A percentile compares a stretch with the other conserved stretches of the same genome.
Evolutionary conservation across 202 grass and related monocot genomes (phyloP).

Genomic region (Panicum hallii): DNA sequence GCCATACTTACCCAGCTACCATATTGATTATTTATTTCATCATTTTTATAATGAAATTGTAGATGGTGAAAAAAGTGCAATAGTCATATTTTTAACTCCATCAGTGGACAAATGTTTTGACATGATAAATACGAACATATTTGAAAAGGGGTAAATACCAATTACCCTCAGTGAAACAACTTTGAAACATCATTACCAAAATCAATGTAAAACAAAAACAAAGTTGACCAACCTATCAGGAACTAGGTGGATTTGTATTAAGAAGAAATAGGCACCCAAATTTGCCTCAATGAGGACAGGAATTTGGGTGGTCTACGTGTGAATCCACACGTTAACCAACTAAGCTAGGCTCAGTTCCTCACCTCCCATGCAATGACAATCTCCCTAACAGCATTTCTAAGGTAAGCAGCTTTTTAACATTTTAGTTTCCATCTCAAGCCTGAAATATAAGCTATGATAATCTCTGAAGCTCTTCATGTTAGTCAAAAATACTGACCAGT

Average conservation of each 20-base stretch:
- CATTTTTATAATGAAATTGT: neutral
- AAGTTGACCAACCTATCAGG: neutral
- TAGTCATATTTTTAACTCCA: neutral
- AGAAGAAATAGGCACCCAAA: neutral
- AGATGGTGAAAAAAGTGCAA: neutral
- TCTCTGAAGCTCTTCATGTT: too few species aligned
- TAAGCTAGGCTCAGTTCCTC: too few species aligned
- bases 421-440: neutral
- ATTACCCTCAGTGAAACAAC: neutral
- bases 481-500: too few species aligned
- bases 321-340: neutral
- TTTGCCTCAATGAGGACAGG: neutral
- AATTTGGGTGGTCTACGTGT: neutral
- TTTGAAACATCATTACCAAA: neutral
- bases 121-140: neutral
- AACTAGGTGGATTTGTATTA: neutral
- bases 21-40: neutral
- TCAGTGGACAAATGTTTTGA: neutral
- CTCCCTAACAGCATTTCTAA: neutral
- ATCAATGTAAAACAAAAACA: neutral
- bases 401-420: neutral
- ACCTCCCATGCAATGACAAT: neutral
- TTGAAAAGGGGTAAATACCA: neutral
- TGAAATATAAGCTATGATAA: too few species aligned
- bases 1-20: neutral